Evolutionary conservation across 2,329 filamentous ascomycete genomes (phyloP), one percentile per base, ranked within the genome.

Genomic region (Neoarthrinium moseri): DNA sequence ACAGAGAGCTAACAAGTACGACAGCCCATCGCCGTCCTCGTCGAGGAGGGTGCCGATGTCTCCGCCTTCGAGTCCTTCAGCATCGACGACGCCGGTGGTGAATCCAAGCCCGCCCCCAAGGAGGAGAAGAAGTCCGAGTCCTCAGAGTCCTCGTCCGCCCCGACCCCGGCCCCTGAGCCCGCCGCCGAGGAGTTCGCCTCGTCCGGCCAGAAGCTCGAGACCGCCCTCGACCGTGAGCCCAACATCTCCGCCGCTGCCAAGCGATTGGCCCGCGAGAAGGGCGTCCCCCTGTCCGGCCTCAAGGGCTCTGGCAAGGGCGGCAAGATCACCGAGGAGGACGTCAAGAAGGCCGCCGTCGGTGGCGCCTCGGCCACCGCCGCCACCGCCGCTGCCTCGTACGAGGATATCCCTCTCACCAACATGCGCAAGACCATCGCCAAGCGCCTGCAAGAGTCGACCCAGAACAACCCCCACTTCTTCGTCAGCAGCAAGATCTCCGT

Each of bases 351-450:
- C 65, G 74, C 83, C 65, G 77, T 87, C 53, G 68, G 80, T 65
- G 74, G 84, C 65, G 77, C 85, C 54, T 65, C 74, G 51, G 69
- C 77, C 35, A 68, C 72, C 23, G 71, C 75, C 43, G 71, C 78
- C 39, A 70, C 74, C 36, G 67, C 73, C 20, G 68, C 72, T 34
- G 78, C 89, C 50, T 72, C 80, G 49, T 97, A 88, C 72, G 85
- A 91, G 71, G 94, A 99, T 65, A 82, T 82, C 51, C 89, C 91
- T 53, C 82, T 91, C 58, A 87, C 80, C 62, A 87, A 87, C 68
- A 99, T 99, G 94, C 91, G 94, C 78, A 97, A 96, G 84, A 91
- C 89, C 56, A 99, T 99, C 68, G 94, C 94, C 69, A 84, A 74
- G 71, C 90, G 94, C 59, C 87, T 99, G 49, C 85, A 86, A 63